A percentile compares a stretch with the other conserved stretches of the same genome.
phyloP scores from a whole-genome alignment of 2,329 filamentous ascomycete genomes.

The Stachybotrys echinatus region DNA sequence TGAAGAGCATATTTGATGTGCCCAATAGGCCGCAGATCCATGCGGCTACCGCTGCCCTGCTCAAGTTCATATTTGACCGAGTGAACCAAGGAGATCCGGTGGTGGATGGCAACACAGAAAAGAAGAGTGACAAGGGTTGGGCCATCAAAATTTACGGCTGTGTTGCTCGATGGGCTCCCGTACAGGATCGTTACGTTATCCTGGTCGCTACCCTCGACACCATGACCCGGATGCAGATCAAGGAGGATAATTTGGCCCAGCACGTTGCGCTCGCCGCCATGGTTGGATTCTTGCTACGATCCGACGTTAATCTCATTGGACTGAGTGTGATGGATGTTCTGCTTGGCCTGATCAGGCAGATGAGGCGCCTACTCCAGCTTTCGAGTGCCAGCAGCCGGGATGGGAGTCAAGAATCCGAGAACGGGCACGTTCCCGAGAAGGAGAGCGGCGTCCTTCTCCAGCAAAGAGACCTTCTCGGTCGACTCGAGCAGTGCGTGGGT shows the following conservation, averaged over 20 bases:
- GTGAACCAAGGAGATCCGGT: conserved; percentile 46
- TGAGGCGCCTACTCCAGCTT: conserved; percentile 70
- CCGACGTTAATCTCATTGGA: conserved; percentile 88
- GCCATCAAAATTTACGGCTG: conserved; percentile 76
- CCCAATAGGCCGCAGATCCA: conserved; percentile 81
- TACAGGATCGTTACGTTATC: conserved; percentile 91
- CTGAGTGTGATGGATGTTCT: conserved; percentile 95
- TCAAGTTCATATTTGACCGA: conserved; percentile 67
- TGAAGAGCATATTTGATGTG: conserved; percentile 79
- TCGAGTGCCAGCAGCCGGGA: conserved; percentile 30
- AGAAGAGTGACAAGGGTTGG: conserved; percentile 59
- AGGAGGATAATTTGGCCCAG: conserved; percentile 65
- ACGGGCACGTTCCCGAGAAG: conserved; percentile 19
- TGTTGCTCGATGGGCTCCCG: conserved; percentile 80
- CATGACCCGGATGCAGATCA: conserved; percentile 61
- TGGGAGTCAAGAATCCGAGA: conserved; percentile 25
- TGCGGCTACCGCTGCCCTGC: conserved; percentile 64
- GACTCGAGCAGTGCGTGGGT: conserved; percentile 80
- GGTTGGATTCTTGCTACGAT: conserved; percentile 76
- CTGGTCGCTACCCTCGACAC: conserved; percentile 76
- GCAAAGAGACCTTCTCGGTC: conserved; percentile 59
- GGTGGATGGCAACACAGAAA: conserved; percentile 41
- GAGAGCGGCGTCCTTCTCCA: conserved; percentile 34
- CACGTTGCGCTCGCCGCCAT: conserved; percentile 73
- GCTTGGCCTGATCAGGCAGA: conserved; percentile 77